Conservation (phyloP, 805 yeast genomes). For the Metschnikowia reukaufii region DNA sequence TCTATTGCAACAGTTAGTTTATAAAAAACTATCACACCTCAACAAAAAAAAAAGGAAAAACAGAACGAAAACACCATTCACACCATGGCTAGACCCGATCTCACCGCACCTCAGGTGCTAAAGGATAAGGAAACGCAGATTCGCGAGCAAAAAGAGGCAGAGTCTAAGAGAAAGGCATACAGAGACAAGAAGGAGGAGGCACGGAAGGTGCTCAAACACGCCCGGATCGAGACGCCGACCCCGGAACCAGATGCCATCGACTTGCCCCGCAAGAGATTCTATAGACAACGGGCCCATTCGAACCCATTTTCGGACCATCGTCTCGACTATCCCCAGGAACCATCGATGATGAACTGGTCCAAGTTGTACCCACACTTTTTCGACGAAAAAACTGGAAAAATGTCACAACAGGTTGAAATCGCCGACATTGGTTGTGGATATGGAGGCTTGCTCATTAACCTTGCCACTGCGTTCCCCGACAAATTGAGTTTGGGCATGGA, state of each 20-base stretch:
- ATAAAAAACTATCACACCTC: too few species aligned
- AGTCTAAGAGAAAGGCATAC: constrained; percentile 47
- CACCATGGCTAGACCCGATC: constrained; percentile 16
- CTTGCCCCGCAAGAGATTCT: constrained; percentile 81
- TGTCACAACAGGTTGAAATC: constrained; percentile 65
- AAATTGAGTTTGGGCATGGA: constrained; percentile 90
- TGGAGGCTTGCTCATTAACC: constrained; percentile 83
- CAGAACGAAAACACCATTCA: background rate
- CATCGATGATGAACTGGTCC: constrained; percentile 86
- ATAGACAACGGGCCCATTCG: constrained; percentile 96
- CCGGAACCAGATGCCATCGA: constrained; percentile 37
- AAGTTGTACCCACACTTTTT: constrained; percentile 65
- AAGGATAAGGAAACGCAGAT: constrained; percentile 20
- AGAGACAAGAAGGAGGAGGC: constrained; percentile 47
- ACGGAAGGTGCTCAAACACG: constrained; percentile 46
- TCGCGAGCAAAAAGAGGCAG: constrained; percentile 21
- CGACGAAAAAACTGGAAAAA: constrained; percentile 40
- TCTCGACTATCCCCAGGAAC: constrained; percentile 81
- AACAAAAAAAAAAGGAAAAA: too few species aligned
- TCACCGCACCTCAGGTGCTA: constrained; percentile 8
- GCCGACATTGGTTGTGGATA: constrained; percentile 98
- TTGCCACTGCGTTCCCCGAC: constrained; percentile 76
- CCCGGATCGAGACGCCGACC: constrained; percentile 40
- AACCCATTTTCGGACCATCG: constrained; percentile 96
- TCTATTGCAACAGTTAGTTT: too few species aligned